These are phyloP conservation scores for Stachybotrys chartarum DNA, from an alignment of 2,329 filamentous ascomycete species.

Conservation along the genomic window DNA sequence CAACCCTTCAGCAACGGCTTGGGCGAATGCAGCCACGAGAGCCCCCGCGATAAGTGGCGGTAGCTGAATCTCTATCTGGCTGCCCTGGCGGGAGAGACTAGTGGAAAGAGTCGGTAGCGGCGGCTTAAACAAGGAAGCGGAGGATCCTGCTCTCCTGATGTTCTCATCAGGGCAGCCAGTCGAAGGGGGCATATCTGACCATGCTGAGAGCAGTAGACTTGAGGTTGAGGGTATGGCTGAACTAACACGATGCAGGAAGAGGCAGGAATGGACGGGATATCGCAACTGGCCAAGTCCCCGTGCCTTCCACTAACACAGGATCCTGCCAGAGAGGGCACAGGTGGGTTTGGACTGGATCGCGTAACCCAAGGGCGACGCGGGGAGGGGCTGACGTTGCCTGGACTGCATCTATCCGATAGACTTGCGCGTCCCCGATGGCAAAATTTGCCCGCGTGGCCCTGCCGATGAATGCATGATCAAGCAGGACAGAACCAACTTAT, in stretches of 20 bases:
- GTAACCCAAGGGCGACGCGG: no score
- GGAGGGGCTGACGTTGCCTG: not conserved
- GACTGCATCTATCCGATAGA: not conserved
- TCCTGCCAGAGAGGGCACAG: not conserved
- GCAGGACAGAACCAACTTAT: not conserved
- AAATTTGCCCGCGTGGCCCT: not conserved
- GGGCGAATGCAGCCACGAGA: constrained; percentile 25
- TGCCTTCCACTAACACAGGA: no score
- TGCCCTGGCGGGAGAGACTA: constrained; percentile 18
- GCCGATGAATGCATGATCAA: not conserved
- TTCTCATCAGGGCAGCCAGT: constrained; percentile 14
- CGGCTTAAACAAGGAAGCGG: constrained; percentile 18
- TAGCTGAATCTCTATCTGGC: constrained; percentile 22
- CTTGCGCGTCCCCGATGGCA: not conserved
- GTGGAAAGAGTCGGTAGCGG: constrained; percentile 23
- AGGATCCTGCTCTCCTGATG: constrained; percentile 12
- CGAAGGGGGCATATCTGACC: constrained; percentile 21
- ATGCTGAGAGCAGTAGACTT: constrained; percentile 6
- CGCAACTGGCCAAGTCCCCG: no score
- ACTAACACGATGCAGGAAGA: no score
- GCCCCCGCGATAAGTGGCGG: constrained; percentile 28
- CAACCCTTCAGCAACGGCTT: constrained; percentile 23
- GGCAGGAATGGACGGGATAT: no score
- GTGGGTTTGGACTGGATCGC: no score
- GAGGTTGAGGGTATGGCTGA: no score